Percentiles rank a stretch among this genome's conserved stretches.
Evolutionary conservation across 371 early-diverging fungal species (phyloP).

Genomic region (Amoeboaphelidium protococcarum): DNA sequence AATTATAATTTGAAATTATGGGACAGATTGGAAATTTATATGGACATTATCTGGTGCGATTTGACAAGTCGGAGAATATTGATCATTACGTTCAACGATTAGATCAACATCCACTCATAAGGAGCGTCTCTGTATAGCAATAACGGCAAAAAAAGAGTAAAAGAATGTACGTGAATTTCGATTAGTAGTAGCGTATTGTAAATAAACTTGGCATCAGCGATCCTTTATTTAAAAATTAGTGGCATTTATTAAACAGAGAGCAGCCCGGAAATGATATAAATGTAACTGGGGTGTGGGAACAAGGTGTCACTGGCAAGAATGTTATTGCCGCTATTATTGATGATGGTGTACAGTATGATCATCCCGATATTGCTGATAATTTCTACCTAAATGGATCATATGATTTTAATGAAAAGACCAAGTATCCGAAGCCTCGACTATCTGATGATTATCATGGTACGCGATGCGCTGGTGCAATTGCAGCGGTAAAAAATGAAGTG

Average conservation of each 20-base stretch:
- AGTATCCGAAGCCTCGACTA: conserved; percentile 36
- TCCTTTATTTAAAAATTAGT: conserved; percentile 50
- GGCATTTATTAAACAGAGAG: conserved; percentile 54
- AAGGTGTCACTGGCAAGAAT: conserved; percentile 61
- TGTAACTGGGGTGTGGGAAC: conserved; percentile 66
- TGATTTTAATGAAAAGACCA: neutral
- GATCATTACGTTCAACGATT: neutral
- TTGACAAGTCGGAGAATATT: neutral
- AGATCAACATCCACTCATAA: neutral
- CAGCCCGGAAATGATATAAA: conserved; percentile 59
- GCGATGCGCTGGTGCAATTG: conserved; percentile 89
- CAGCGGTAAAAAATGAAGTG: conserved; percentile 53
- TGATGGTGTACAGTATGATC: conserved; percentile 70
- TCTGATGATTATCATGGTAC: conserved; percentile 79
- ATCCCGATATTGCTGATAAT: conserved; percentile 53
- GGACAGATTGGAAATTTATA: neutral
- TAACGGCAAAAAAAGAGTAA: neutral
- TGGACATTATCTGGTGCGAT: neutral
- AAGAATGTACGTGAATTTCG: neutral
- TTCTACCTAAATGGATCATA: conserved; percentile 16
- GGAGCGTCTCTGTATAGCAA: neutral
- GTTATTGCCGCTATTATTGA: conserved; percentile 69
- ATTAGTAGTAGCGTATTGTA: neutral
- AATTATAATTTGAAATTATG: no score
- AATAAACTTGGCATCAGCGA: conserved; percentile 22